A percentile compares a stretch with the other conserved stretches of the same genome.
These are phyloP conservation scores for Auriscalpium orientale DNA, from an alignment of 768 basidiomycete genomes.

Conservation along the genomic window DNA sequence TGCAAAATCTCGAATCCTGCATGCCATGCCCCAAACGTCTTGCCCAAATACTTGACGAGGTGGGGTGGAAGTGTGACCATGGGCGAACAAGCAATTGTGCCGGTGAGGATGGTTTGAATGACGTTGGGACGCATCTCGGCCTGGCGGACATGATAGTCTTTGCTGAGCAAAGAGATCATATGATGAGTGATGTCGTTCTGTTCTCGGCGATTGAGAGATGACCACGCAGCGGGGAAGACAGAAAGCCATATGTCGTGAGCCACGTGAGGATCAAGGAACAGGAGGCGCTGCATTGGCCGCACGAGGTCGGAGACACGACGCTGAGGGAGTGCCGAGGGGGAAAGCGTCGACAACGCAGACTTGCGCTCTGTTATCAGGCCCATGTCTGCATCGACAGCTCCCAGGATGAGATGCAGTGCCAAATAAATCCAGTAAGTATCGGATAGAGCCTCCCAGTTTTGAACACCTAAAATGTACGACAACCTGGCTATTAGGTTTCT, in stretches of 20 bases:
- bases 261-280: conserved; percentile 69
- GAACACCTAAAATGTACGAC: conserved; percentile 85
- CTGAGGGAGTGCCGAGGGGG: conserved; percentile 33
- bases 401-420: conserved; percentile 82
- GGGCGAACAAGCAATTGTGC: conserved; percentile 78
- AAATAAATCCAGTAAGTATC: conserved; percentile 94
- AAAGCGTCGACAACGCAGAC: conserved; percentile 25
- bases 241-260: conserved; percentile 85
- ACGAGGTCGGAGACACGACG: conserved; percentile 48
- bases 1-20: conserved; percentile 80
- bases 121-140: conserved; percentile 86
- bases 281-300: conserved; percentile 72
- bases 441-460: conserved; percentile 89
- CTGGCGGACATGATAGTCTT: conserved; percentile 89
- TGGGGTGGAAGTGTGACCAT: conserved; percentile 88
- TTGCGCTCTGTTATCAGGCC: conserved; percentile 36
- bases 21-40: conserved; percentile 96
- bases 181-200: conserved; percentile 85
- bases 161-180: conserved; percentile 83
- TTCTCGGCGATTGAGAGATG: conserved; percentile 76
- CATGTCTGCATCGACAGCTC: conserved; percentile 46
- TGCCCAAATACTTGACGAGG: conserved; percentile 91
- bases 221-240: conserved; percentile 81
- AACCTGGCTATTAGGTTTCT: conserved; percentile 74
- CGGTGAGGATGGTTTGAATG: conserved; percentile 82